Percentiles rank a stretch among this genome's conserved stretches.
Evolutionary conservation across 2,329 filamentous ascomycete species (phyloP).

Genomic region (Aspergillus sp.): DNA sequence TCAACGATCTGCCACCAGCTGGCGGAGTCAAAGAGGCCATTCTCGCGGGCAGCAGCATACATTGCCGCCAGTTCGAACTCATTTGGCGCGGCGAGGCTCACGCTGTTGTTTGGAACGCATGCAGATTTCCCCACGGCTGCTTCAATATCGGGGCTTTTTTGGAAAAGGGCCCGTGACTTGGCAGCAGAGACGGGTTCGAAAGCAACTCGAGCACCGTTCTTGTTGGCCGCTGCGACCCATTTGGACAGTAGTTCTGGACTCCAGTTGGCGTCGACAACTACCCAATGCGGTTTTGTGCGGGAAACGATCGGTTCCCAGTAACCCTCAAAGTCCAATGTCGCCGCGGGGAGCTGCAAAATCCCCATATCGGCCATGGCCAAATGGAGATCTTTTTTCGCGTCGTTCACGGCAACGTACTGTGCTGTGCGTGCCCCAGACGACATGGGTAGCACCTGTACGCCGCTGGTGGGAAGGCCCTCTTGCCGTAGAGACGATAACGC

Average conservation of each 20-base stretch:
- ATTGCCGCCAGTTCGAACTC: slow-evolving; percentile 77
- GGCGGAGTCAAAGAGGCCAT: slow-evolving; percentile 66
- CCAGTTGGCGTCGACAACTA: slow-evolving; percentile 90
- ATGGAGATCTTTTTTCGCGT: slow-evolving; percentile 77
- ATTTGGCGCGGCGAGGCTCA: slow-evolving; percentile 81
- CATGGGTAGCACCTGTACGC: slow-evolving; percentile 59
- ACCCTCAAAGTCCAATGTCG: slow-evolving; percentile 40
- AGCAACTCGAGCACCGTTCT: slow-evolving; percentile 60
- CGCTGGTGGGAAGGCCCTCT: slow-evolving; percentile 61
- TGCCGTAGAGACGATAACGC: slow-evolving; percentile 66
- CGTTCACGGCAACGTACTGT: slow-evolving; percentile 90
- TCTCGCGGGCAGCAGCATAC: slow-evolving; percentile 66
- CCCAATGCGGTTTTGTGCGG: slow-evolving; percentile 65
- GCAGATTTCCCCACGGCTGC: slow-evolving; percentile 33
- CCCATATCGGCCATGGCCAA: slow-evolving; percentile 95
- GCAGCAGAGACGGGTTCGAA: slow-evolving; percentile 87
- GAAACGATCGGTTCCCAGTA: slow-evolving; percentile 65
- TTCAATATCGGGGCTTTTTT: slow-evolving; percentile 18
- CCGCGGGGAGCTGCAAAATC: slow-evolving; percentile 61
- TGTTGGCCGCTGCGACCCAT: slow-evolving; percentile 65
- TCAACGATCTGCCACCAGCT: slow-evolving; percentile 82
- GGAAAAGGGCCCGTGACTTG: slow-evolving; percentile 73
- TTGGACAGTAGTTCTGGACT: slow-evolving; percentile 61
- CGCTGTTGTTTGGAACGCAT: slow-evolving; percentile 61
- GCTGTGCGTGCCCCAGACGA: slow-evolving; percentile 67